Base-by-base conservation (phyloP, 495 filamentous ascomycete genomes). In the Hypoxylon fuscum region DNA sequence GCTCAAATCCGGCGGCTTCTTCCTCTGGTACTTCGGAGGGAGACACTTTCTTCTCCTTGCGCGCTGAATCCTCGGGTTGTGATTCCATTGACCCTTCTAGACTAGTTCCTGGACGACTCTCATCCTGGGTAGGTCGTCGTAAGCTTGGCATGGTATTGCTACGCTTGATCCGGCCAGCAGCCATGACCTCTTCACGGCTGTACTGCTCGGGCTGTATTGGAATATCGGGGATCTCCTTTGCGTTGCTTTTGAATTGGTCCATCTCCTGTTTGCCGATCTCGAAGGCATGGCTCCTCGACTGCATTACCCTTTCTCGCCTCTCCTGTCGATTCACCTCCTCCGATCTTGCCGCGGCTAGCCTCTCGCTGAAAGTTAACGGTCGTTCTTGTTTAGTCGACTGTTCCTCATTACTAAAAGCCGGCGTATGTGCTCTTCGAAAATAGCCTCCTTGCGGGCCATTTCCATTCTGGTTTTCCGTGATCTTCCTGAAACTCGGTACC, bases 311-410 rank as follows among this genome's bases (percentile, higher is more conserved):
- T 52, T 80, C 69, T 31, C 79, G 70, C 50, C 74, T 83, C 49
- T 88, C 83, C 48, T 83, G 82, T 17, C 81, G 82, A 21, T 76
- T 78, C 11, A 79, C 71, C 54, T 86, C 84, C 38, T 90, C 83
- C 1, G 73, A 72, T 53, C 85, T 74, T 35, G 83, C 82, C 34
- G 91, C 87, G 0, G 91, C 90, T 57, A 98, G 85, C 20, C 92
- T 80, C 71, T 98, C 92, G 62, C 90, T 96, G 69, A 97, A 98
- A 23, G 85, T 90, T 70, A 89, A 86, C 1, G 83, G 82, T 42
- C 80, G 76, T 5, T 79, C 53, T n/a, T 73, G 66, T 48, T 44
- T 54, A 9, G 68, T 43, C 5, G 40, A 29, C 40, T 51, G 64
- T 29, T 64, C 57, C 9, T 49, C 32, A 34, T 31, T 54, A 8